Percentiles rank a stretch among this genome's conserved stretches.
phyloP scores from a whole-genome alignment of 2,329 filamentous ascomycete genomes.

The Hypoxylon sp. region DNA sequence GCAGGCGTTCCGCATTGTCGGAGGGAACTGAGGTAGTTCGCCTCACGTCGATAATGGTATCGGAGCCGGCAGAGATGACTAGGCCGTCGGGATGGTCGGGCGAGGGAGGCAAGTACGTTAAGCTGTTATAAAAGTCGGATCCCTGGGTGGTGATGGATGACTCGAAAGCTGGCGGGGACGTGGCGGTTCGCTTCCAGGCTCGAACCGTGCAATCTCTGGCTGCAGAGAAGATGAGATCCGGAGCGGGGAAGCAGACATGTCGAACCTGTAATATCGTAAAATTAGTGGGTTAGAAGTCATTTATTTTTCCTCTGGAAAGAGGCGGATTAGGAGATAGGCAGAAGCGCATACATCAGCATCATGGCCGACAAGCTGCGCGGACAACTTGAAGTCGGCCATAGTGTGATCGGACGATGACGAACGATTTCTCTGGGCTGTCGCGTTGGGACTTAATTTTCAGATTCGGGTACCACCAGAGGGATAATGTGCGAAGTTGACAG shows the following conservation, averaged over 20 bases:
- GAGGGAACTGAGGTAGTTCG: conserved; percentile 75
- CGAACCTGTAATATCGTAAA: conserved; percentile 77
- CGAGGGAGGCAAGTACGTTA: conserved; percentile 82
- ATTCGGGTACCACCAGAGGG: conserved; percentile 1
- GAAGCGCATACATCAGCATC: conserved; percentile 84
- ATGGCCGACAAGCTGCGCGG: conserved; percentile 89
- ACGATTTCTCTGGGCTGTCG: neutral
- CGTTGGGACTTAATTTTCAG: neutral
- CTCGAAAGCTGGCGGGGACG: conserved; percentile 80
- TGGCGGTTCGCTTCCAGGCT: conserved; percentile 80
- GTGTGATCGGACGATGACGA: conserved; percentile 24
- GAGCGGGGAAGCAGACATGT: conserved; percentile 82
- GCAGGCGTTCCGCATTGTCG: conserved; percentile 86
- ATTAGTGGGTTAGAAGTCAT: conserved; percentile 19
- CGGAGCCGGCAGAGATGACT: conserved; percentile 89
- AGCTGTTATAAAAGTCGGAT: conserved; percentile 87
- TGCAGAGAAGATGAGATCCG: conserved; percentile 82
- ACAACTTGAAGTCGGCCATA: conserved; percentile 93
- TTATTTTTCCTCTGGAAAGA: neutral
- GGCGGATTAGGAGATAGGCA: conserved; percentile 13
- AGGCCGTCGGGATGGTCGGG: conserved; percentile 81
- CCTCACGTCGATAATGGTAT: conserved; percentile 92
- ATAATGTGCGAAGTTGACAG: neutral
- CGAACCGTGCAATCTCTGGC: conserved; percentile 94
- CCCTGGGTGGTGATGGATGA: conserved; percentile 84